phyloP scores from a whole-genome alignment of 805 yeast genomes.

The Komagataella ulmi region DNA sequence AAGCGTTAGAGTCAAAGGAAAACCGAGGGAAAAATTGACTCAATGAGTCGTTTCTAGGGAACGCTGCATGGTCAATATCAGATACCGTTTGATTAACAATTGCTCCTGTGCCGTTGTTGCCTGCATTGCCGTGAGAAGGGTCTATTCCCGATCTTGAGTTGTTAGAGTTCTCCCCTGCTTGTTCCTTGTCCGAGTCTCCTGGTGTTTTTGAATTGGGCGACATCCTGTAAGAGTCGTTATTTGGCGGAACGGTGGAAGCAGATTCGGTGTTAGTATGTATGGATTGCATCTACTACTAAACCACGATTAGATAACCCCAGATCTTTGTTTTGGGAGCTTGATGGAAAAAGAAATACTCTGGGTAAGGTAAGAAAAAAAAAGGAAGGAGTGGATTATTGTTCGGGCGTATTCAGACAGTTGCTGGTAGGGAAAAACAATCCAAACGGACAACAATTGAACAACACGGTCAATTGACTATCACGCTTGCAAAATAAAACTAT shows the following conservation, averaged over 20 bases:
- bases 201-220: neutral
- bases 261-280: neutral
- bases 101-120: neutral
- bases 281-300: neutral
- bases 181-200: neutral
- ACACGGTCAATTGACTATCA: no score
- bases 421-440: neutral
- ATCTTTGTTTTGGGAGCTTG: neutral
- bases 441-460: neutral
- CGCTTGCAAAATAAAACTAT: neutral
- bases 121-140: neutral
- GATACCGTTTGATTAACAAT: neutral
- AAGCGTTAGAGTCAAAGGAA: slow-evolving; percentile 11
- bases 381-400: neutral
- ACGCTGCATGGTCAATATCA: slow-evolving; percentile 4
- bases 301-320: neutral
- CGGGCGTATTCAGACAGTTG: neutral
- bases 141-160: neutral
- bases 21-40: slow-evolving; percentile 12
- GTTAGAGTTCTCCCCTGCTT: neutral
- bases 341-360: neutral
- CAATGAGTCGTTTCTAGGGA: slow-evolving; percentile 16
- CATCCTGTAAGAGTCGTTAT: neutral
- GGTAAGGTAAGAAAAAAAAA: neutral
- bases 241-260: neutral